Conservation (phyloP, 1,284 basidiomycete genomes). For the Inonotus hispidus region DNA sequence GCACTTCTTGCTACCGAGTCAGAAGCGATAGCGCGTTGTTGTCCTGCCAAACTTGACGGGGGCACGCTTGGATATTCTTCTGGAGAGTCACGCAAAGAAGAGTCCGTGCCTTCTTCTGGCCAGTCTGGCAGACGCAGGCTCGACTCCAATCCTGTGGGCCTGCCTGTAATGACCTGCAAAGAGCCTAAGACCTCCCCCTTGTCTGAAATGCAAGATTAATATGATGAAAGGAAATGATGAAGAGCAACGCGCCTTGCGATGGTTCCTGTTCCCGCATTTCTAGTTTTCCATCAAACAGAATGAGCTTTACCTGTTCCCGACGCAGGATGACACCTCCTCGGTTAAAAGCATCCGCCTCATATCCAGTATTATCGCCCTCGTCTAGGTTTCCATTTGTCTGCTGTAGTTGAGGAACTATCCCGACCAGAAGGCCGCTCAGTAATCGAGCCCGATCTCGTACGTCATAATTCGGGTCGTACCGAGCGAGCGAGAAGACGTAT, state of each 20-base stretch:
- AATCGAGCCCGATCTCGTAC: conserved; percentile 85
- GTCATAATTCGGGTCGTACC: conserved; percentile 84
- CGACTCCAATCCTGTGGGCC: conserved; percentile 35
- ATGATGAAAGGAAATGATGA: conserved; percentile 23
- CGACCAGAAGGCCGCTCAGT: conserved; percentile 64
- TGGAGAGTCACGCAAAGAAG: conserved; percentile 47
- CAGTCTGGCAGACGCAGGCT: conserved; percentile 46
- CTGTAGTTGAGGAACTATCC: conserved; percentile 37
- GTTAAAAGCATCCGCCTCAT: conserved; percentile 34
- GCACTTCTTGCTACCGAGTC: conserved; percentile 17
- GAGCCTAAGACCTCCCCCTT: conserved; percentile 43
- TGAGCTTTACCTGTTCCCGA: conserved; percentile 72
- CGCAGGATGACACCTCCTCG: conserved; percentile 71
- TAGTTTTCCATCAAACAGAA: conserved; percentile 73
- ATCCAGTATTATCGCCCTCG: conserved; percentile 29
- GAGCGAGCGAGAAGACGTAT: conserved; percentile 79
- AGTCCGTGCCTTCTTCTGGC: conserved; percentile 56
- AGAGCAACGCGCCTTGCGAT: conserved; percentile 21
- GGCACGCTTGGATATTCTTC: conserved; percentile 43
- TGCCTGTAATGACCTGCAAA: conserved; percentile 50
- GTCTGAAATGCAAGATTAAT: conserved; percentile 20
- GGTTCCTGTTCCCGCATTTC: conserved; percentile 37
- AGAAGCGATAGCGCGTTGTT: conserved; percentile 24
- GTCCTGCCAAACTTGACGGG: conserved; percentile 24
- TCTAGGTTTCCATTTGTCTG: conserved; percentile 26